Evolutionary conservation across 768 basidiomycete genomes (phyloP).

Genomic region (Psilocybe subaeruginosa): DNA sequence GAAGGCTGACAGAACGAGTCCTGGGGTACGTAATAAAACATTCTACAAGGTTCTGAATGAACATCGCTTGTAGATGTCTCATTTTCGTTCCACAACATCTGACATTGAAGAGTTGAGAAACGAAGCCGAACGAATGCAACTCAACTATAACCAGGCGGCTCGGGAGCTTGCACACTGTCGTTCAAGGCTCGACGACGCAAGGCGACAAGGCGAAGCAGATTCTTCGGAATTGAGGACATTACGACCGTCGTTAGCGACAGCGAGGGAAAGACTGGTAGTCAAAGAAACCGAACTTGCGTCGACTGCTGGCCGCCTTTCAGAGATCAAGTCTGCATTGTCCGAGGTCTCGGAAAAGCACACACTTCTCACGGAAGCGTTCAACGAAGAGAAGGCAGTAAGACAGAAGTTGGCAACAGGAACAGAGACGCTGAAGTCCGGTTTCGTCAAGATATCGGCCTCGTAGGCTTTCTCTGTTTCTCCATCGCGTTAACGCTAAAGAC

Average conservation of each 20-base stretch:
- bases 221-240: slow-evolving; percentile 16
- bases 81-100: background rate
- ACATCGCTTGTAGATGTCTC: background rate
- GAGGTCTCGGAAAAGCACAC: slow-evolving; percentile 5
- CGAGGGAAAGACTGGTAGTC: slow-evolving; percentile 11
- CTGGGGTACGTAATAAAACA: background rate
- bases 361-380: slow-evolving; percentile 8
- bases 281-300: slow-evolving; percentile 15
- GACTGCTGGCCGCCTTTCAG: slow-evolving; percentile 5
- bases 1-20: too few species aligned
- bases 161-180: slow-evolving; percentile 18
- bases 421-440: slow-evolving; percentile 9
- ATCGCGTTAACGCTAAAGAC: background rate
- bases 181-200: slow-evolving; percentile 3
- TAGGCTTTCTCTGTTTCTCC: background rate
- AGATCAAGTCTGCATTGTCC: slow-evolving; percentile 15
- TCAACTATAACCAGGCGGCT: slow-evolving; percentile 9
- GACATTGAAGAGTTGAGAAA: slow-evolving; percentile 5
- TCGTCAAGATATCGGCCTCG: slow-evolving; percentile 12
- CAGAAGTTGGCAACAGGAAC: slow-evolving; percentile 10
- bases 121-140: slow-evolving; percentile 13
- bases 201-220: slow-evolving; percentile 1
- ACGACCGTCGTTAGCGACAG: slow-evolving; percentile 8
- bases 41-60: background rate
- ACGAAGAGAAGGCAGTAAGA: slow-evolving; percentile 11